Evolutionary conservation across 2,329 filamentous ascomycete species (phyloP).

Genomic region (Curvularia eragrostidis): DNA sequence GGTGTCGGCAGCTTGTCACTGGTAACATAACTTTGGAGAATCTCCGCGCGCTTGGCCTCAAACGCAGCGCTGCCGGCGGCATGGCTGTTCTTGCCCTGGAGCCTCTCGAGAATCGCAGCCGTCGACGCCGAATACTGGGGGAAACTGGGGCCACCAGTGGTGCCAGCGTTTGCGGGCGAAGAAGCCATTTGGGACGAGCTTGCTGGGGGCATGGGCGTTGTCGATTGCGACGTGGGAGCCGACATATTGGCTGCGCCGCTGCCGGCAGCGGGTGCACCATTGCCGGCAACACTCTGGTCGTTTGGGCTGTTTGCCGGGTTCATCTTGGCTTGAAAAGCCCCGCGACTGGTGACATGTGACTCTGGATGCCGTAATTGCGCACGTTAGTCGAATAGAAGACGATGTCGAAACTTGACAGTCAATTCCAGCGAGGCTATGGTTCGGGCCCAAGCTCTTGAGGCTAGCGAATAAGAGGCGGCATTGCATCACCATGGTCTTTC

Average conservation of each 20-base stretch:
- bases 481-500: conserved; percentile 4
- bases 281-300: conserved; percentile 20
- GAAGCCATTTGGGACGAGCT: conserved; percentile 40
- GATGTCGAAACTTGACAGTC: conserved; percentile 4
- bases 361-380: conserved; percentile 12
- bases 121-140: conserved; percentile 50
- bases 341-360: conserved; percentile 21
- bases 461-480: conserved; percentile 9
- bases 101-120: conserved; percentile 51
- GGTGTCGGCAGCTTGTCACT: conserved; percentile 53
- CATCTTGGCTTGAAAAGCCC: conserved; percentile 23
- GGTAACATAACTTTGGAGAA: conserved; percentile 55
- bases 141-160: conserved; percentile 28
- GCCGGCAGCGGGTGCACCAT: conserved; percentile 26
- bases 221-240: conserved; percentile 24
- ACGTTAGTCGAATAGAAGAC: background rate
- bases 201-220: conserved; percentile 30
- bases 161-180: conserved; percentile 25
- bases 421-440: conserved; percentile 5
- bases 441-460: conserved; percentile 13
- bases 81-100: conserved; percentile 45
- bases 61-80: conserved; percentile 50
- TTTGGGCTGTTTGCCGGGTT: conserved; percentile 20
- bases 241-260: conserved; percentile 30
- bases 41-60: conserved; percentile 56